Percentiles rank a stretch among this genome's conserved stretches.
Evolutionary conservation across 257 asterid genomes (phyloP).

Genomic region (Nicotiana obtusifolia): DNA sequence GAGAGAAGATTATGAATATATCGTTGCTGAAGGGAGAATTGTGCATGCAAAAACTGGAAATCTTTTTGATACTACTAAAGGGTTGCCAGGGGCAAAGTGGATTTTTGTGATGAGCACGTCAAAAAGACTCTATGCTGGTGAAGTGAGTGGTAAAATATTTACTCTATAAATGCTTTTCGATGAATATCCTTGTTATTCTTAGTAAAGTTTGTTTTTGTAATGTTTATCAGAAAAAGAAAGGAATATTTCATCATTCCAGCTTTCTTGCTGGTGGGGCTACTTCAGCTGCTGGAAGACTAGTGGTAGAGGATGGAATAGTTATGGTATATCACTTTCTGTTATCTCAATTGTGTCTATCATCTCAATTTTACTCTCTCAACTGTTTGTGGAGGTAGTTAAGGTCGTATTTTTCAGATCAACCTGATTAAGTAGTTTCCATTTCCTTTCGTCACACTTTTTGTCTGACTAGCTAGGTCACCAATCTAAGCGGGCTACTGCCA

Average conservation of each 20-base stretch:
- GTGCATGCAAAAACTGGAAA: conserved; percentile 44
- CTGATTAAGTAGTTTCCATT: neutral
- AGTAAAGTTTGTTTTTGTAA: conserved; percentile 3
- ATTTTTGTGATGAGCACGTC: conserved; percentile 95
- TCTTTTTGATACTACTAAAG: conserved; percentile 53
- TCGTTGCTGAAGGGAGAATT: conserved; percentile 53
- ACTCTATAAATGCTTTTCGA: neutral
- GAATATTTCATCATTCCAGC: conserved; percentile 90
- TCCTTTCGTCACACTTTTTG: neutral
- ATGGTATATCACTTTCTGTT: conserved; percentile 35
- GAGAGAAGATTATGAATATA: conserved; percentile 64
- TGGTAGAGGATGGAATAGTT: conserved; percentile 57
- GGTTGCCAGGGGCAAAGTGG: conserved; percentile 57
- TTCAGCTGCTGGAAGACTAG: conserved; percentile 91
- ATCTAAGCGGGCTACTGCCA: neutral
- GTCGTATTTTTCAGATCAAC: neutral
- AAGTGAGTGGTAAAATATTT: conserved; percentile 38
- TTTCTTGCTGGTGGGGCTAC: conserved; percentile 97
- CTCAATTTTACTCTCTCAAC: neutral
- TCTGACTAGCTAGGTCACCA: neutral
- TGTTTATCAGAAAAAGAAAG: conserved; percentile 73
- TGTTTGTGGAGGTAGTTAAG: neutral
- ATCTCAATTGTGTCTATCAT: neutral
- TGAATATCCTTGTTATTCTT: conserved; percentile 9
- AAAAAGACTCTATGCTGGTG: conserved; percentile 68